phyloP scores from a whole-genome alignment of 176 grass and related monocot species.

The Melocanna baccifera region DNA sequence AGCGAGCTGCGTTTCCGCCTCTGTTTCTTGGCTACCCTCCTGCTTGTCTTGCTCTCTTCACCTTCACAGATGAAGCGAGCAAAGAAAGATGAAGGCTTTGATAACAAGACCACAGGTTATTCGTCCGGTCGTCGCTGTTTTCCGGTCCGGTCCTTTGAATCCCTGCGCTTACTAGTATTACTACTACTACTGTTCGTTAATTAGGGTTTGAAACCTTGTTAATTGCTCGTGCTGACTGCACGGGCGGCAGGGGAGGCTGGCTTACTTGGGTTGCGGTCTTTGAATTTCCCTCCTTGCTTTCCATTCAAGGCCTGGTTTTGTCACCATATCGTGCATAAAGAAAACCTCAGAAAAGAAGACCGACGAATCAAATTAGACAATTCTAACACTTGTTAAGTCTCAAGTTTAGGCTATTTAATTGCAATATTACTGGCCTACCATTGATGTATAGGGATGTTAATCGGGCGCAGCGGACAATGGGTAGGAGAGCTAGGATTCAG shows the following conservation, averaged over 20 bases:
- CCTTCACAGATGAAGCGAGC: conserved; percentile 8
- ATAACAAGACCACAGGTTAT: conserved; percentile 13
- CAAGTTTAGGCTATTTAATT: not conserved
- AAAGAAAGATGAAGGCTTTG: not conserved
- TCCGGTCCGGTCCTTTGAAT: conserved; percentile 19
- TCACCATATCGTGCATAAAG: not conserved
- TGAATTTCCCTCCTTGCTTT: conserved; percentile 1
- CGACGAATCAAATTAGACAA: too few relatives aligned
- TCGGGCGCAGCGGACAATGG: too few relatives aligned
- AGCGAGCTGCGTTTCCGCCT: not conserved
- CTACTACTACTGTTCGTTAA: not conserved
- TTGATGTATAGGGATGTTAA: too few relatives aligned
- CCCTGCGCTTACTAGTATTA: not conserved
- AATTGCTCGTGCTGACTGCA: conserved; percentile 25
- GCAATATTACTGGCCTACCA: too few relatives aligned
- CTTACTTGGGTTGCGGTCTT: not conserved
- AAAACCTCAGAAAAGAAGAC: not conserved
- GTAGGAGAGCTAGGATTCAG: not conserved
- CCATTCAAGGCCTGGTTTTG: not conserved
- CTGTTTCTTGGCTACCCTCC: not conserved
- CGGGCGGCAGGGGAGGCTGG: not conserved
- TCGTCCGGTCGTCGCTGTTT: conserved; percentile 28
- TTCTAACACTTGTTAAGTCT: not conserved
- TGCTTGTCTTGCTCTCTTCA: not conserved
- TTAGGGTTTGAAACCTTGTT: not conserved